Evolutionary conservation across 1,284 basidiomycete genomes (phyloP), one percentile per base, ranked within the genome.

Genomic region (Pterula multifida): DNA sequence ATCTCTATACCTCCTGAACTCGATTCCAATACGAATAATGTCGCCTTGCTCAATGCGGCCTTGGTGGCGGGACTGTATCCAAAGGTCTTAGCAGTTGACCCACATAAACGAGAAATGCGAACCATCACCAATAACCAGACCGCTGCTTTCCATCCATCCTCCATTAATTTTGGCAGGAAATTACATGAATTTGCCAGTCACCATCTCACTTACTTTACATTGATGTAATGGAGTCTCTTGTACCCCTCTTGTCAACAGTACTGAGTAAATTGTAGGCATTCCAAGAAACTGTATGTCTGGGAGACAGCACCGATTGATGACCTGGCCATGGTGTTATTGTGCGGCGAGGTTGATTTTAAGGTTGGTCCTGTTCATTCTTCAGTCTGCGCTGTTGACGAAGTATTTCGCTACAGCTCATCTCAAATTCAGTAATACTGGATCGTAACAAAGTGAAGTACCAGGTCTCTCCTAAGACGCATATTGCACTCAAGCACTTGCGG

Each of bases 281-380:
- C 90, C 12, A 91, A 87, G 68, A 89, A 83, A 64, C 67, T 98
- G 25, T 98, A 95, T 64, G 93, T 87, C n/a, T 97, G 93, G 91
- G 96, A 99, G 65, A 92, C 89, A 1, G 85, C 89, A 1, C 87
- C 92, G 1, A 80, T 92, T 3, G 87, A 96, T 54, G 90, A 97
- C 58, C 68, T 89, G 25, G 79, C 90, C 1, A 65, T 99, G 45
- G 63, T 91, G 17, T 69, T 98, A 22, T 68, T 98, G 0, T 98
- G 94, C 56, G 95, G 96, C 1, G 96, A 98, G 57, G 73, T 78
- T 12, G 95, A 98, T 55, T 86, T 90, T 68, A 93, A 88, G 75
- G 90, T 89, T 52, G 49, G 69, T 55, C 4, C 22, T 26, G 15
- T 45, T 28, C 42, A 9, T 35, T 9, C 32, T 35, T n/a, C n/a